Conservation (phyloP, 805 yeast genomes). For the Starmerella lactis-condensi region DNA sequence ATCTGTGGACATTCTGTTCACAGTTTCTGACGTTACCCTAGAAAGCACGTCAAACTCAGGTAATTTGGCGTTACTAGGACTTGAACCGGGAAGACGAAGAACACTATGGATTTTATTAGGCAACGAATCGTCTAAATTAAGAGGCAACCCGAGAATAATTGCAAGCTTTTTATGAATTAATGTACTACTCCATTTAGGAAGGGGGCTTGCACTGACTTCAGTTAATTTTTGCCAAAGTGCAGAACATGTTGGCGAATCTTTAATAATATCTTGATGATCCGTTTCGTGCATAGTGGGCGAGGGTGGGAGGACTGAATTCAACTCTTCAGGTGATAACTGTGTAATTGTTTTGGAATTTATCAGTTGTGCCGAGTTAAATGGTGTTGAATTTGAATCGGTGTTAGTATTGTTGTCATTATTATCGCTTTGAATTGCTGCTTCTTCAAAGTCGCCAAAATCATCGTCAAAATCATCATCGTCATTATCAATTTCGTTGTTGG, state of each 20-base stretch:
- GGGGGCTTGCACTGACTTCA: slow-evolving; percentile 31
- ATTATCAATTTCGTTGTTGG: no score
- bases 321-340: not conserved
- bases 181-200: slow-evolving; percentile 53
- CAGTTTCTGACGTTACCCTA: slow-evolving; percentile 22
- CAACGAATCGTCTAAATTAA: slow-evolving; percentile 42
- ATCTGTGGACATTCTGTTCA: slow-evolving; percentile 22
- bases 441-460: slow-evolving; percentile 24
- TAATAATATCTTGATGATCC: not conserved
- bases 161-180: slow-evolving; percentile 45
- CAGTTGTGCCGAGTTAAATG: not conserved
- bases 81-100: slow-evolving; percentile 11
- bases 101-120: slow-evolving; percentile 17
- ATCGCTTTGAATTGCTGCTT: slow-evolving; percentile 2
- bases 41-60: slow-evolving; percentile 22
- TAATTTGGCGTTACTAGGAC: slow-evolving; percentile 9
- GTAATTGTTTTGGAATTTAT: not conserved
- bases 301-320: not conserved
- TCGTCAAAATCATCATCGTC: slow-evolving; percentile 6
- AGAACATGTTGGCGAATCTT: slow-evolving; percentile 11
- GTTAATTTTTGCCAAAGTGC: slow-evolving; percentile 32
- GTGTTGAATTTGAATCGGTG: not conserved
- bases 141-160: slow-evolving; percentile 51
- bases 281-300: not conserved
- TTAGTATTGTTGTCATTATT: not conserved